These are phyloP conservation scores for Apiospora koreana DNA, from an alignment of 2,329 filamentous ascomycete species.

Conservation along the genomic window DNA sequence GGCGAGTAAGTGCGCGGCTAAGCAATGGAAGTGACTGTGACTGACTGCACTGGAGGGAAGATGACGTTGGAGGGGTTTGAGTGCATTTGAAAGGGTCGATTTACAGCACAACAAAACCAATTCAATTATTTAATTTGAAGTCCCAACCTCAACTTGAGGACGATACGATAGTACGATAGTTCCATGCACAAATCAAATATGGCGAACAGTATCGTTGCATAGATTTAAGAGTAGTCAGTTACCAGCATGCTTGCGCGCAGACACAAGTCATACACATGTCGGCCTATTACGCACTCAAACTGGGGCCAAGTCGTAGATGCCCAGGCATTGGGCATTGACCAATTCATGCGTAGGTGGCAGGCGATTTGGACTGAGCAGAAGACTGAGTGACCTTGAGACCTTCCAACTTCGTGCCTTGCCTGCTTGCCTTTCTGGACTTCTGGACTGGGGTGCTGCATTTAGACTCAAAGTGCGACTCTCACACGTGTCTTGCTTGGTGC, in stretches of 20 bases:
- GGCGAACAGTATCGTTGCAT: neutral
- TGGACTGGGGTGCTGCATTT: neutral
- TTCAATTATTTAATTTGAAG: too few relatives aligned
- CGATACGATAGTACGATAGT: neutral
- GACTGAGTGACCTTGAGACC: too few relatives aligned
- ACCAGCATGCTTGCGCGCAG: neutral
- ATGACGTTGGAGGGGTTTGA: neutral
- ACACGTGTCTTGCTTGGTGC: slow-evolving; percentile 2
- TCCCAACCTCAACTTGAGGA: too few relatives aligned
- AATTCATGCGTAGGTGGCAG: neutral
- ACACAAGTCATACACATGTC: neutral
- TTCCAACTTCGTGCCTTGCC: too few relatives aligned
- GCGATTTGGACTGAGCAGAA: too few relatives aligned
- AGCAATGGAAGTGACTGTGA: too few relatives aligned
- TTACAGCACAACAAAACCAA: neutral
- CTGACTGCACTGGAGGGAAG: neutral
- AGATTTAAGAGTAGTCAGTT: neutral
- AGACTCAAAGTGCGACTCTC: slow-evolving; percentile 6
- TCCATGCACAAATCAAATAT: neutral
- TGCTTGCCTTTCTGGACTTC: neutral
- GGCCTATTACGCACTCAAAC: neutral
- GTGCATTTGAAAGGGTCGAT: neutral
- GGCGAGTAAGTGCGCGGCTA: neutral
- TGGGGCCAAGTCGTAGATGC: neutral
- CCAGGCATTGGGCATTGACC: neutral